A percentile compares a stretch with the other conserved stretches of the same genome.
Evolutionary conservation across 1,284 basidiomycete species (phyloP).

Genomic region (Fomitopsis palustris): DNA sequence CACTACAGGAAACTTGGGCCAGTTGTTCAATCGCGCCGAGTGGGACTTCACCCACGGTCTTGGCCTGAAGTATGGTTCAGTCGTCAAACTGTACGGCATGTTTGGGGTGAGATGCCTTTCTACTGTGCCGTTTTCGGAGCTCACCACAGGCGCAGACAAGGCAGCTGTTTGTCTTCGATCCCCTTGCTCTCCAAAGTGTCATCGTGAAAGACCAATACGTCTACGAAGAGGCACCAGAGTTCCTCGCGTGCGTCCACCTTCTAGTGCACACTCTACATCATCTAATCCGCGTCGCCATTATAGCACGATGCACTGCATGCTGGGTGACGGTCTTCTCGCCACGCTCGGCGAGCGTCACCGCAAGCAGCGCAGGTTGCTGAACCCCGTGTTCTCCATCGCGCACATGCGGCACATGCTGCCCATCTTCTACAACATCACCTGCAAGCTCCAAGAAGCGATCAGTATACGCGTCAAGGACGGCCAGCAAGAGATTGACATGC

Average conservation of each 20-base stretch:
- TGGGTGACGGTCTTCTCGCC: constrained; percentile 16
- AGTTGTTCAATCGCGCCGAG: constrained; percentile 13
- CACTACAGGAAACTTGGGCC: constrained; percentile 14
- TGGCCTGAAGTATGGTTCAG: constrained; percentile 12
- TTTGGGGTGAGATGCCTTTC: constrained; percentile 8
- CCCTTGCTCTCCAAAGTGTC: constrained; percentile 13
- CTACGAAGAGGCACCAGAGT: constrained; percentile 14
- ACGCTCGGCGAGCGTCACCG: constrained; percentile 19
- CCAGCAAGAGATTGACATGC: constrained; percentile 30
- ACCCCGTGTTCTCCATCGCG: constrained; percentile 22
- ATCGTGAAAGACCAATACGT: constrained; percentile 12
- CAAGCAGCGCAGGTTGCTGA: constrained; percentile 24
- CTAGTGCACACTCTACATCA: background rate
- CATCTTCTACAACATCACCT: constrained; percentile 2
- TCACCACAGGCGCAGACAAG: constrained; percentile 8
- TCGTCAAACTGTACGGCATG: constrained; percentile 10
- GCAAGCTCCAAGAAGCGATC: constrained; percentile 16
- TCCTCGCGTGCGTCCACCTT: constrained; percentile 9
- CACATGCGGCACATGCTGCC: constrained; percentile 25
- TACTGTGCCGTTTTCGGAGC: too few relatives aligned
- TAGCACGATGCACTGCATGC: constrained; percentile 9
- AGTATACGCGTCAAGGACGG: constrained; percentile 10
- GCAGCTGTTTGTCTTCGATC: constrained; percentile 16
- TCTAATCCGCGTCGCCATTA: background rate
- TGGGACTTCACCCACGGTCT: constrained; percentile 16